Evolutionary conservation across 176 grass and related monocot genomes (phyloP).

Genomic region (Eremochloa ophiuroides): DNA sequence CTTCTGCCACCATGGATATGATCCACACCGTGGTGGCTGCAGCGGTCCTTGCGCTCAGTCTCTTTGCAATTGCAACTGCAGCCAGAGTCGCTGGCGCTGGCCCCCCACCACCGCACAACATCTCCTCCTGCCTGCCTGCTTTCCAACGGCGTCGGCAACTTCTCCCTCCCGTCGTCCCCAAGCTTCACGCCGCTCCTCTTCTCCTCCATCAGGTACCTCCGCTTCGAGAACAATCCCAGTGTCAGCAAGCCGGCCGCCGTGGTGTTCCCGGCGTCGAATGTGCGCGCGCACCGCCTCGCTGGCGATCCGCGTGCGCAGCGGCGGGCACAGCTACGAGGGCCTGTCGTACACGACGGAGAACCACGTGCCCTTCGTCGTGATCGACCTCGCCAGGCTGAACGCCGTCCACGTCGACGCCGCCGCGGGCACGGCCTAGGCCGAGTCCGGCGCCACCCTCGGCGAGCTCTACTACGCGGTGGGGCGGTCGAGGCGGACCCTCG

Average conservation of each 20-base stretch:
- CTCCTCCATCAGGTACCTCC: slow-evolving; percentile 66
- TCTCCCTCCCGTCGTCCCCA: slow-evolving; percentile 38
- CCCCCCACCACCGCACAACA: background rate
- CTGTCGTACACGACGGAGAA: slow-evolving; percentile 53
- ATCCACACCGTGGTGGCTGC: background rate
- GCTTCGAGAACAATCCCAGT: slow-evolving; percentile 25
- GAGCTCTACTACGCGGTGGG: too few relatives aligned
- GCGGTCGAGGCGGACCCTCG: slow-evolving; percentile 18
- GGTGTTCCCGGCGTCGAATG: too few relatives aligned
- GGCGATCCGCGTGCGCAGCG: slow-evolving; percentile 59
- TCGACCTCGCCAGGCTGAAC: too few relatives aligned
- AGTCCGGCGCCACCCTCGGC: too few relatives aligned
- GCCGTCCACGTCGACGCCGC: too few relatives aligned
- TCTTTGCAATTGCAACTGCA: background rate
- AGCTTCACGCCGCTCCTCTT: slow-evolving; percentile 33
- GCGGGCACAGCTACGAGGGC: slow-evolving; percentile 77
- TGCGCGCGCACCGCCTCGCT: too few relatives aligned
- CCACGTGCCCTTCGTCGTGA: slow-evolving; percentile 41
- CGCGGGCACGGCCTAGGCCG: too few relatives aligned
- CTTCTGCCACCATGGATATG: background rate
- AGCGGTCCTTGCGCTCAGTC: background rate
- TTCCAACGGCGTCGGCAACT: slow-evolving; percentile 42
- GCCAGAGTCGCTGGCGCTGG: background rate
- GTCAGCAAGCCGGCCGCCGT: slow-evolving; percentile 41
- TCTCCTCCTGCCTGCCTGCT: slow-evolving; percentile 45